Evolutionary conservation across 2,329 filamentous ascomycete species (phyloP).

Genomic region (Ilyonectria destructans): DNA sequence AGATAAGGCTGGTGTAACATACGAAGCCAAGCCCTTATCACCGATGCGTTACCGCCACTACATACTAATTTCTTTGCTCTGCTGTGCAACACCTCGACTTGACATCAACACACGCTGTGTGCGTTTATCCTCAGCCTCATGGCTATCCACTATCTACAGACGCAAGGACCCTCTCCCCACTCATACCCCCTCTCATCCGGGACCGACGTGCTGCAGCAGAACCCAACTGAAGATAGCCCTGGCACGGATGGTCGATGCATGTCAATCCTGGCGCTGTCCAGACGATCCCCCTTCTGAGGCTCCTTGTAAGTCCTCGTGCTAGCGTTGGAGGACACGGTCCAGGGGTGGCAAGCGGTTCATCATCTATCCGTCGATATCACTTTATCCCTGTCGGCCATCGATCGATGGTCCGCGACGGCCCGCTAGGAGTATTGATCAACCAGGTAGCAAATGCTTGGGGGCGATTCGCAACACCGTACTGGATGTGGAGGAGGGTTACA

Average conservation of each 20-base stretch:
- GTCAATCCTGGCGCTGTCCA: conserved; percentile 24
- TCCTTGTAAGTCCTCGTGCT: conserved; percentile 18
- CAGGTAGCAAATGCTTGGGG: neutral
- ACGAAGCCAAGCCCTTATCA: conserved; percentile 7
- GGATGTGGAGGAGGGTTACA: conserved; percentile 7
- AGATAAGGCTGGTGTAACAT: conserved; percentile 7
- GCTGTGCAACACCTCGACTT: conserved; percentile 17
- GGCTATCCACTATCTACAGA: neutral
- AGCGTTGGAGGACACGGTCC: conserved; percentile 16
- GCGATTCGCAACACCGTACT: neutral
- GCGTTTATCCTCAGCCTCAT: conserved; percentile 24
- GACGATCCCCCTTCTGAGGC: conserved; percentile 34
- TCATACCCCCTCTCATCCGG: conserved; percentile 12
- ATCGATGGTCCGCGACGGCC: conserved; percentile 33
- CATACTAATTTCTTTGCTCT: neutral
- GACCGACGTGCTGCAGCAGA: conserved; percentile 39
- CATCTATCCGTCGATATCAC: conserved; percentile 15
- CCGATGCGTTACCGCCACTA: neutral
- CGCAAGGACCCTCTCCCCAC: neutral
- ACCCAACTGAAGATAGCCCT: conserved; percentile 42
- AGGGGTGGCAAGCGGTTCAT: conserved; percentile 7
- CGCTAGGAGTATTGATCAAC: conserved; percentile 15
- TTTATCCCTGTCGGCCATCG: conserved; percentile 24
- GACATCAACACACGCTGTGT: conserved; percentile 4
- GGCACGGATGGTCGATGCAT: conserved; percentile 39